Base-by-base conservation (phyloP, 1,284 basidiomycete species). In the Leccinum pachyderme region DNA sequence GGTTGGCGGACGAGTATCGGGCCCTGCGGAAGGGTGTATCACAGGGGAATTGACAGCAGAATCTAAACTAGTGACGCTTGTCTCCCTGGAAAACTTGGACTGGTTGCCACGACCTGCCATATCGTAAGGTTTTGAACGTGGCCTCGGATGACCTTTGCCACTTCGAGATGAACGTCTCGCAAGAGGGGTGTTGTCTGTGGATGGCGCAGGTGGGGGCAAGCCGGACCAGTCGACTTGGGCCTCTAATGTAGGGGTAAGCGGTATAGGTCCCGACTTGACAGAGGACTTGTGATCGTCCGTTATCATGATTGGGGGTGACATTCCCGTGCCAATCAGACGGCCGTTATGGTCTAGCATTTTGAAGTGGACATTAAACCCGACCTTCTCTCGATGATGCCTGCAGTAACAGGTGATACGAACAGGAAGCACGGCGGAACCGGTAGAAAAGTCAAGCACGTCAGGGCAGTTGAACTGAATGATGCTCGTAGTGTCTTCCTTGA, bases 341-440 rank as follows among this genome's bases (percentile, higher is more conserved):
- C 94, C 95, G 35, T 77, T 79, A 64, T 86, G 78, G 61, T 98
- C 92, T 64, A 88, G 83, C 78, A 99, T 83, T 18, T 87, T 88
- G 72, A 99, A 92, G 65, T 92, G 89, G 61, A 99, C 87, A 69
- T 90, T 87, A 75, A 99, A 99, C 1, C 97, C 97, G 47, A 91
- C 79, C 76, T 98, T 98, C 75, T 99, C 97, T 58, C 93, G 88
- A 74, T 99, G 97, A 77, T 99, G 97, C 51, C 97, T 89, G 67
- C 97, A 99, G 73, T 99, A 99, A 75, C 97, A 99, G 7, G 97
- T 98, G 61, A 99, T 94, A 47, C 97, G 86, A 48, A 98, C 87
- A 3, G 97, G 97, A 15, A 99, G 79, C 18, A 93, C 82, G 12
- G 89, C 89, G 37, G 92, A 91, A 32, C 97, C 97, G 18, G 87